Evolutionary conservation across 1,139 yeast genomes (phyloP).

Genomic region (Taiozyma sp.): DNA sequence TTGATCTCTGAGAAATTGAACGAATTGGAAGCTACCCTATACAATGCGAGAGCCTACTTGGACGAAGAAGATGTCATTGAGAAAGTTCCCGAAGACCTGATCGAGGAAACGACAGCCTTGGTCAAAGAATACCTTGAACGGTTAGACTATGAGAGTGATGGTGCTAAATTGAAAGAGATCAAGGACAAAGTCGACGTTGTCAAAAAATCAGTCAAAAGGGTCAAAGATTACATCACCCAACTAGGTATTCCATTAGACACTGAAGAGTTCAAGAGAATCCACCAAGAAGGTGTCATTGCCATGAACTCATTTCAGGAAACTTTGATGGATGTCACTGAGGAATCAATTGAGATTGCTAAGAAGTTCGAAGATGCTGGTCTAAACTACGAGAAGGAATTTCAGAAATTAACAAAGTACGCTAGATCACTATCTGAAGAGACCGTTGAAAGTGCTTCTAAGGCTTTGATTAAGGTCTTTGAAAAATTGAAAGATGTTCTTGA

Average conservation of each 20-base stretch:
- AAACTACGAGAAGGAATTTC: conserved; percentile 46
- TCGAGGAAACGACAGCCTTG: conserved; percentile 31
- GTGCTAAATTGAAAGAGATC: conserved; percentile 36
- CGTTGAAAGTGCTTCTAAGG: conserved; percentile 31
- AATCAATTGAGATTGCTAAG: conserved; percentile 35
- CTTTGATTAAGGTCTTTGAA: conserved; percentile 32
- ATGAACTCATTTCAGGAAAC: conserved; percentile 39
- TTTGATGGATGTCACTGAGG: conserved; percentile 40
- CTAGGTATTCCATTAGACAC: conserved; percentile 31
- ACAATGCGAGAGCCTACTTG: conserved; percentile 47
- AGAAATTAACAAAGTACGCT: conserved; percentile 30
- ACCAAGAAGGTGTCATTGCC: conserved; percentile 35
- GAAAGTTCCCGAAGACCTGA: conserved; percentile 32
- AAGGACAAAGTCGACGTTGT: conserved; percentile 29
- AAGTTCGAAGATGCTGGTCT: conserved; percentile 38
- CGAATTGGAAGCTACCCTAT: conserved; percentile 50
- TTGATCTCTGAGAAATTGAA: conserved; percentile 47
- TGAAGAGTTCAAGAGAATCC: conserved; percentile 35
- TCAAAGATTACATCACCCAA: conserved; percentile 29
- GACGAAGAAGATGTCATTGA: conserved; percentile 40
- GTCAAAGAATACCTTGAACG: conserved; percentile 60
- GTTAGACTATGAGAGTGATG: conserved; percentile 72
- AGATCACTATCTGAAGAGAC: conserved; percentile 29
- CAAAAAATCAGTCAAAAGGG: conserved; percentile 23
- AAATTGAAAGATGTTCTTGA: conserved; percentile 33